Base-by-base conservation (phyloP, 352 stramenopile species). In the Globisporangium lucens region DNA sequence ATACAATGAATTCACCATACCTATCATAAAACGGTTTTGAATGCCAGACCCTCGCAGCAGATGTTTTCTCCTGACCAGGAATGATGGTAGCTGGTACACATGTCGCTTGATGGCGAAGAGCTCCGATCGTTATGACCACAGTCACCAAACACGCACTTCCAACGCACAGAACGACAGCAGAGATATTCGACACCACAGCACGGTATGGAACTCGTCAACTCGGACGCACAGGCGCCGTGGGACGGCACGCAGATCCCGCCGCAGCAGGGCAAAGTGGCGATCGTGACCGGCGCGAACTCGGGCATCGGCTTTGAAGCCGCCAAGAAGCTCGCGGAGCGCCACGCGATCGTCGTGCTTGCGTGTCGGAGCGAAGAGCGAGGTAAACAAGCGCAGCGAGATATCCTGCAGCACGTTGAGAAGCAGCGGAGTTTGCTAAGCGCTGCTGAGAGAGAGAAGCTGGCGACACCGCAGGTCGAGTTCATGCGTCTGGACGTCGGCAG, bases 231-330 rank as follows among this genome's bases (percentile, higher is more conserved):
- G 47, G 30, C 35, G 47, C 47, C 29, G 8, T 73, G 71, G 74
- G 57, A 79, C 33, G 70, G 29, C 27, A 70, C 71, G 3, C 43
- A 38, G 38, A 80, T 88, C 35, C 47, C 74, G 35, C 74, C 77
- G 15, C 71, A 79, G 65, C 35, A 65, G 10, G 80, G 66, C 30
- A 96, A 83, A 38, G 55, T 97, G 30, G 88, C 76, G 30, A 75
- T 97, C 72, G 86, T 97, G 41, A 97, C 90, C 6, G 90, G 90
- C 36, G 75, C 71, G 57, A 96, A 94, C 71, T 87, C 83, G 20
- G 89, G 91, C 9, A 89, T 97, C 67, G 91, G 91, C 29, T 93
- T 84, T 43, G 82, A 91, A 67, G 76, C 83, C 1, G 81, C 89
- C n/a, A 76, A 74, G 58, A 65, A 73, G 24, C 74, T 97, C 53